Conservation (phyloP, 345 rosid genomes). For the Limnanthes douglasii region DNA sequence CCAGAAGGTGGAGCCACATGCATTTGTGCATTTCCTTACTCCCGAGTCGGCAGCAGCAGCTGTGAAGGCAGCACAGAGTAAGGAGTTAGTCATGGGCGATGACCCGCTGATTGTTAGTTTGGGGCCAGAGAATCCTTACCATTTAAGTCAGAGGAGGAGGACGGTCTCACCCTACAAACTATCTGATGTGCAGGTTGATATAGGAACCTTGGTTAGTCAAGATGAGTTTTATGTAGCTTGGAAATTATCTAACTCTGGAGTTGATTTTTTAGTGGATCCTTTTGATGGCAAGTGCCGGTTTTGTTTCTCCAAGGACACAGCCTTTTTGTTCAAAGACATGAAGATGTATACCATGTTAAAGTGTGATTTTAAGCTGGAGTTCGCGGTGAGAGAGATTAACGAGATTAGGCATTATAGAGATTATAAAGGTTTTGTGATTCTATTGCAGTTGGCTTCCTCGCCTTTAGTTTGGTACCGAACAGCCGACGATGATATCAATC, state of each 20-base stretch:
- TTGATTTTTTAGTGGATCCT: conserved; percentile 71
- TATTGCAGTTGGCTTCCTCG: conserved; percentile 59
- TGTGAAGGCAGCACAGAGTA: conserved; percentile 30
- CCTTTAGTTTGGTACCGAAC: conserved; percentile 76
- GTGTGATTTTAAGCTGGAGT: conserved; percentile 77
- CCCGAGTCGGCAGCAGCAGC: conserved; percentile 28
- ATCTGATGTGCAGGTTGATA: conserved; percentile 40
- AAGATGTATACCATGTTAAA: conserved; percentile 36
- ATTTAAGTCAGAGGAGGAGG: conserved; percentile 53
- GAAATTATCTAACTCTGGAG: conserved; percentile 45
- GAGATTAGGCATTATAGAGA: conserved; percentile 31
- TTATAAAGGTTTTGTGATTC: conserved; percentile 21
- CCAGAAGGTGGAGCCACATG: conserved; percentile 63
- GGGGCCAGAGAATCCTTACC: conserved; percentile 60
- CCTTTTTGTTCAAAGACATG: conserved; percentile 45
- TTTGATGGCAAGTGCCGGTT: conserved; percentile 64
- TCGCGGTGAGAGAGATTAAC: conserved; percentile 53
- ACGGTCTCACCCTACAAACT: conserved; percentile 35
- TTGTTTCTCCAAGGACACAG: conserved; percentile 47
- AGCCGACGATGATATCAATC: conserved; percentile 61
- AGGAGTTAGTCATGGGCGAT: conserved; percentile 24
- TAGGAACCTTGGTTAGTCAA: conserved; percentile 37
- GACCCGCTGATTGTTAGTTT: conserved; percentile 44
- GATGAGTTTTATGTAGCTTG: conserved; percentile 52
- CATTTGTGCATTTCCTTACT: conserved; percentile 71